Conservation (phyloP, 148 eudicot species). For the Salicornia ramosissima region DNA sequence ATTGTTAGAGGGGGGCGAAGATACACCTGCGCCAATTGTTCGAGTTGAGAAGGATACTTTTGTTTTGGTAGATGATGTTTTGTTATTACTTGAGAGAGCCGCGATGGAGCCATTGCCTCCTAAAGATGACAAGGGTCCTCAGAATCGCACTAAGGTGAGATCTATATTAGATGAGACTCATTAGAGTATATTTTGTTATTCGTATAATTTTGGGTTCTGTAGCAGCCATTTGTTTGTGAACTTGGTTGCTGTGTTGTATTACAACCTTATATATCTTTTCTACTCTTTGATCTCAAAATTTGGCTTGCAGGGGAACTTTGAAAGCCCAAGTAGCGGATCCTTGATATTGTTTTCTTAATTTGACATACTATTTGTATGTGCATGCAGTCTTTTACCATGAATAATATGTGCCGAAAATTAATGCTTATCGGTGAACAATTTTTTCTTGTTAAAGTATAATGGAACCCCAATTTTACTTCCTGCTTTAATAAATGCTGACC, state of each 20-base stretch:
- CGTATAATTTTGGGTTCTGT: not conserved
- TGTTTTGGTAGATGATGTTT: constrained; percentile 78
- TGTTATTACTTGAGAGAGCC: constrained; percentile 72
- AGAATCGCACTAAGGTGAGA: constrained; percentile 89
- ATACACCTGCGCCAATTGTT: constrained; percentile 64
- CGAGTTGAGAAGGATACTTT: constrained; percentile 66
- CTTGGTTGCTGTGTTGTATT: not conserved
- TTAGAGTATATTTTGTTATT: too few species aligned
- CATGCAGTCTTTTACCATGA: not conserved
- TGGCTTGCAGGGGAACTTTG: not conserved
- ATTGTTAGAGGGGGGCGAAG: constrained; percentile 54
- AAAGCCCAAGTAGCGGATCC: not conserved
- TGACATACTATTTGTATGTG: not conserved
- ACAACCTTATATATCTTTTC: not conserved
- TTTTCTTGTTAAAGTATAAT: not conserved
- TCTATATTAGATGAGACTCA: not conserved
- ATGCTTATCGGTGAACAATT: not conserved
- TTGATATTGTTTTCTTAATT: not conserved
- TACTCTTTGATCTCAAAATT: not conserved
- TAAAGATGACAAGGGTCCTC: constrained; percentile 95
- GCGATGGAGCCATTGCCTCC: constrained; percentile 87
- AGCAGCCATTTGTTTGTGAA: not conserved
- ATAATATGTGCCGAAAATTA: too few species aligned
- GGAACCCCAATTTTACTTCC: not conserved
- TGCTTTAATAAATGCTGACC: not conserved